Base-by-base conservation (phyloP, 306 rosid species). In the Cucurbita ficifolia region DNA sequence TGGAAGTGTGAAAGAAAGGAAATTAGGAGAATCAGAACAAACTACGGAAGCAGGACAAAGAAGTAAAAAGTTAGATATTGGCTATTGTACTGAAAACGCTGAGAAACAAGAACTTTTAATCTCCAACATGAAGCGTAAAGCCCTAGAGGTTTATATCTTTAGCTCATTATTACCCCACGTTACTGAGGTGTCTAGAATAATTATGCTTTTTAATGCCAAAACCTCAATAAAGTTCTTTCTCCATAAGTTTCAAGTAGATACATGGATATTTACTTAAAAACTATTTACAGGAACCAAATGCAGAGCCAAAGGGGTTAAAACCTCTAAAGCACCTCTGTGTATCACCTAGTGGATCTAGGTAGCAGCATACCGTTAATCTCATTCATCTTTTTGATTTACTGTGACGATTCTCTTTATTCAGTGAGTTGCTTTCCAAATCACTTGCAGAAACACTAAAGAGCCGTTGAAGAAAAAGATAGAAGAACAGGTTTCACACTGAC, bases 281-380 rank as follows among this genome's bases (percentile, higher is more conserved):
- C 46, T 53, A 11, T 76, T 78, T 80, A 64, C 95, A 90, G 99
- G 84, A 74, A 73, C 69, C 85, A 46, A 83, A 78, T 81, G 79
- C 88, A 78, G 91, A 86, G 81, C 73, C 81, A 61, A 80, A 76
- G 74, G 79, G 79, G 61, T 70, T 79, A 77, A 89, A 83, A 86
- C 77, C 97, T 78, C 80, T 76, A 60, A 89, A 89, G 82, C 90
- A 87, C 63, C 80, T 84, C 21, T 82, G 84, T 72, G 78, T 67
- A 75, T 85, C 88, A 72, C 87, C 85, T 52, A 76, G 69, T 69
- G 81, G 73, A 72, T 83, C 68, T 89, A 89, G 97, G 96, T 94
- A 54, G 36, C 59, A 13, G 62, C 80, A 70, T 79, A 73, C 68
- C 24, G 73, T 43, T 77, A 22, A 70, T 29, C 68, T 57, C 49